Evolutionary conservation across 805 yeast species (phyloP), one percentile per base, ranked within the genome.

Genomic region (Lipomyces japonicus): DNA sequence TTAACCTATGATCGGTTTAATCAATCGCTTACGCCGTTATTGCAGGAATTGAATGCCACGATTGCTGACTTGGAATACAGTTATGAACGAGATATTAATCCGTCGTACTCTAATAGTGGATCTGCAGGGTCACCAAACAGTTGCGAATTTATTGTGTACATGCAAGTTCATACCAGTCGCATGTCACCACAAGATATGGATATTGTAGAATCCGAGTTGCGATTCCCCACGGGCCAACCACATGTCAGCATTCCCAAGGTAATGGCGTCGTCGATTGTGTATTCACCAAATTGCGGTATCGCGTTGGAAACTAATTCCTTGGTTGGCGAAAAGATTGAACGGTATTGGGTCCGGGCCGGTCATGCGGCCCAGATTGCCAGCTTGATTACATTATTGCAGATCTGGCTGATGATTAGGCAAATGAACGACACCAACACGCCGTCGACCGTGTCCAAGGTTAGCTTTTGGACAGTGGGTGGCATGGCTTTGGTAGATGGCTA

Each of bases 271-370:
- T 88, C 84, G 4, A 55, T 87, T 12, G 51, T 87, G 18, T 89
- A 86, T 62, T 87, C 96, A 0, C 97, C 97, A 0, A 95, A 90
- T 63, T 90, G 97, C 71, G 95, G 90, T 0, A 62, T 83, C 2
- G 63, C 76, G 2, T 53, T 86, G 3, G 64, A 68, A 4, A 37
- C 76, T 4, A 64, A 65, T 5, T 55, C 61, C 4, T 66, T 71
- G 2, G 47, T 50, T 12, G 96, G 96, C 1, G 68, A 75, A n/a
- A 77, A 81, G 53, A 66, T 70, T 44, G 90, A 82, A 61, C 72
- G 61, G 3, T 61, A 63, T 18, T 61, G 68, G 44, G 46, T 56
- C 3, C 61, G 65, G 44, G 65, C 76, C 34, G 64, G 80, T 65
- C 64, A 42, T 19, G 53, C 51, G 7, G 58, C 58, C 3, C 50